These are phyloP conservation scores for Phaeosphaeria sp. DNA, from an alignment of 2,329 filamentous ascomycete genomes.

Conservation along the genomic window DNA sequence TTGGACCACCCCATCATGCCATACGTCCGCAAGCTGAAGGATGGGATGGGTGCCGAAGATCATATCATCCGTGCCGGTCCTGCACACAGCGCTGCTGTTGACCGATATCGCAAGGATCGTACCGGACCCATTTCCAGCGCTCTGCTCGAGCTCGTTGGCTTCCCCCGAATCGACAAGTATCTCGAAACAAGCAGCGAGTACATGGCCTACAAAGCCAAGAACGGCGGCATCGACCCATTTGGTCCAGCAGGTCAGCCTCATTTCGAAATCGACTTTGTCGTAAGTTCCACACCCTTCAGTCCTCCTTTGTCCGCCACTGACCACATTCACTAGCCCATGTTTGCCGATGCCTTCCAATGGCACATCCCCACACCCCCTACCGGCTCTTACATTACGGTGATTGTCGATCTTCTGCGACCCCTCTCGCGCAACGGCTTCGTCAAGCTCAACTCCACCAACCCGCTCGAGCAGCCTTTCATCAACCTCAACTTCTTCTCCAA, in stretches of 20 bases:
- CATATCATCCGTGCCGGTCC: constrained; percentile 47
- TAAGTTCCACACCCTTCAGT: constrained; percentile 5
- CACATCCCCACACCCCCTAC: constrained; percentile 51
- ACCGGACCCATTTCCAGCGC: constrained; percentile 51
- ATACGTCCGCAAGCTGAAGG: constrained; percentile 49
- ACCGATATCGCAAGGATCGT: constrained; percentile 48
- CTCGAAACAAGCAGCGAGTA: constrained; percentile 60
- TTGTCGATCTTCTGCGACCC: constrained; percentile 60
- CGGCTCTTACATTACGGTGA: constrained; percentile 63
- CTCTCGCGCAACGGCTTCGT: constrained; percentile 63
- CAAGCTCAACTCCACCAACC: constrained; percentile 63
- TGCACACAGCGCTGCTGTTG: constrained; percentile 40
- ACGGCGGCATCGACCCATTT: constrained; percentile 46
- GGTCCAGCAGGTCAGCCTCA: constrained; percentile 33
- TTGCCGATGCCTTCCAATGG: constrained; percentile 60
- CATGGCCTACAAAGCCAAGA: constrained; percentile 48
- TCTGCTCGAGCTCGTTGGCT: constrained; percentile 60
- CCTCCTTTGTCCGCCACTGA: neutral
- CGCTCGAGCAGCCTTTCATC: constrained; percentile 67
- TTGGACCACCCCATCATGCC: constrained; percentile 57
- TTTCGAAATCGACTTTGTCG: constrained; percentile 61
- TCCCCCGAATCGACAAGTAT: constrained; percentile 64
- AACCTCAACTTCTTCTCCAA: constrained; percentile 36
- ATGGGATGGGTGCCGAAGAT: constrained; percentile 59
- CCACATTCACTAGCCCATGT: constrained; percentile 53